Base-by-base conservation (phyloP, 371 early-diverging fungal species). In the Caulochytrium protostelioides region DNA sequence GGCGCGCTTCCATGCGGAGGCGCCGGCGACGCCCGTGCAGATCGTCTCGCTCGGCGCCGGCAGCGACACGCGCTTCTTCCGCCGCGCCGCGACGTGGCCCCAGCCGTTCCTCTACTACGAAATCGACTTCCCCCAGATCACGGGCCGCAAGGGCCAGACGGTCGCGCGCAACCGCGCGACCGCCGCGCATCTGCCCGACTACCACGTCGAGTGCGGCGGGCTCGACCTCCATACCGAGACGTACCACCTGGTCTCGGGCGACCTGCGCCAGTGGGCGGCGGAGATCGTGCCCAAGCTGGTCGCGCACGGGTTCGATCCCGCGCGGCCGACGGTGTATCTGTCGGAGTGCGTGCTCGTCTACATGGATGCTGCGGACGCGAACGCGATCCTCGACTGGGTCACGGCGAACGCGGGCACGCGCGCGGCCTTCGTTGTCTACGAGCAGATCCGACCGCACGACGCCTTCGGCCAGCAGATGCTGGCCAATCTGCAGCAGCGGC, bases 261-360 rank as follows among this genome's bases (percentile, higher is more conserved):
- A 92, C 47, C 54, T 89, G 31, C 67, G 86, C 18, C 39, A 60
- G 13, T 86, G 72, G 38, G 41, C 55, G 40, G 15, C 50, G 0
- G 33, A 50, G 1, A 49, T 83, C n/a, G 63, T 66, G 2, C 57
- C 67, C 5, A 58, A 57, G 17, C 50, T 90, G 6, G 13, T 47
- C 3, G 47, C 54, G 5, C 50, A 62, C 16, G 89, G 87, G 2
- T 74, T 83, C 21, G 75, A 83, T 41, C 28, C 1, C 24, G 79
- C 74, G 22, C 39, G 57, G 3, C 87, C 91, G 0, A 92, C 91
- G 0, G 46, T 92, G 29, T 75, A 83, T 41, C 39, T 92, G 4
- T 80, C 90, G 23, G 94, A 92, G 52, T 90, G 90, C 36, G 85
- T 85, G 9, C 52, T 90, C 32, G 76, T 90, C 7, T 92, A 92